Evolutionary conservation across 106 monocot species (phyloP), one percentile per base, ranked within the genome.

Genomic region (Chionographis japonica): DNA sequence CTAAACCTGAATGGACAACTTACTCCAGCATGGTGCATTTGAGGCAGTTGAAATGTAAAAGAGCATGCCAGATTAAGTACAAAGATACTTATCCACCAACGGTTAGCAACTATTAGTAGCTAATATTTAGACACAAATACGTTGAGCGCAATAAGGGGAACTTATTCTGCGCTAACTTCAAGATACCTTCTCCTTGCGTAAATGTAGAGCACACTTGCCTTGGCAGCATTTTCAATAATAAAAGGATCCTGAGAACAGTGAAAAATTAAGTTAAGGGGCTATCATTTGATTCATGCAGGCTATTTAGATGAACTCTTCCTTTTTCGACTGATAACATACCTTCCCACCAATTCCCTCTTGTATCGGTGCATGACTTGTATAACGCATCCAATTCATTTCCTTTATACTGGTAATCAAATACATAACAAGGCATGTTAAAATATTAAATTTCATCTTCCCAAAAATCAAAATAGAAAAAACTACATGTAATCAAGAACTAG

Each of bases 281-380:
- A 40, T 2, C 57, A 36, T 4, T n/a, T n/a, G 46, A 46, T 56
- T 51, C 39, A 66, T 50, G 4, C 50, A 16, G n/a, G 51, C 56
- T 4, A 10, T 15, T 15, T 13, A 68, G 12, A 15, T 3, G 35
- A 59, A 43, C 46, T 27, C 27, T 27, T 46, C 9, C 46, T 46
- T 54, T 41, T 12, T 40, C 37, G 4, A 62, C 17, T 68, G 13
- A 56, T 42, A 38, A 2, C 19, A 63, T 78, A 78, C 72, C 78
- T 73, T 78, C 66, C 72, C 78, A 73, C 78, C 78, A 78, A 40
- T 78, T 71, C 54, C 78, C 78, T 60, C 72, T 60, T 12, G 78
- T 60, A 61, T 50, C 78, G 61, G 35, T 39, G 12, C 7, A 46
- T 6, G 46, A 37, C 5, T 65, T 41, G 10, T 60, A 13, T 4